phyloP scores from a whole-genome alignment of 192 early-diverging fungal genomes.

The Spizellomyces sp. region DNA sequence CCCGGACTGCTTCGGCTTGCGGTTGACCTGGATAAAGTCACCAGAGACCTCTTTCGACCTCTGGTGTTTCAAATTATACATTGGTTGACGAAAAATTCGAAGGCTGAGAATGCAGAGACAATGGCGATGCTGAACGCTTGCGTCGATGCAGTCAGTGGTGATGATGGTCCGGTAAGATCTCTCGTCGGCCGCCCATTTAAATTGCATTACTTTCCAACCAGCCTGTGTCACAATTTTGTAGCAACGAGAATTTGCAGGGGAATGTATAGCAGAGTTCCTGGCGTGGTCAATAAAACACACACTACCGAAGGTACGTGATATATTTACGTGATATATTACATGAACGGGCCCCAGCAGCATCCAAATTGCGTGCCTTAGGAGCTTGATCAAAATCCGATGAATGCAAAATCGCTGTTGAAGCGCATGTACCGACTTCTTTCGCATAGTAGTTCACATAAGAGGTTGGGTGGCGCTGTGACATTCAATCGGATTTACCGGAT shows the following conservation, averaged over 20 bases:
- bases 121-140: conserved; percentile 69
- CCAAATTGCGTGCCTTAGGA: no score
- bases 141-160: conserved; percentile 56
- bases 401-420: conserved; percentile 71
- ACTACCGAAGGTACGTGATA: conserved; percentile 41
- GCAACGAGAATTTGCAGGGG: conserved; percentile 69
- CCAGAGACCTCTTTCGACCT: conserved; percentile 67
- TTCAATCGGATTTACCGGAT: conserved; percentile 71
- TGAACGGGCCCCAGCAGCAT: no score
- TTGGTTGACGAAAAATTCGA: conserved; percentile 77
- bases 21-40: conserved; percentile 70
- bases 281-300: conserved; percentile 77
- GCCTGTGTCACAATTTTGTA: conserved; percentile 28
- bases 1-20: conserved; percentile 71
- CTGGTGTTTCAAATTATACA: conserved; percentile 73
- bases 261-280: conserved; percentile 74
- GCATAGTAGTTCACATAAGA: conserved; percentile 63
- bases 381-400: conserved; percentile 55
- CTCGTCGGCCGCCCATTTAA: not conserved
- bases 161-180: conserved; percentile 31
- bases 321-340: not conserved
- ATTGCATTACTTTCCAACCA: no score
- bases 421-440: conserved; percentile 64
- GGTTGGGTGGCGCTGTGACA: conserved; percentile 68
- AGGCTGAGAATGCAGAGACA: conserved; percentile 78